Evolutionary conservation across 1,284 basidiomycete species (phyloP).

Genomic region (Exobasidium rhododendri): DNA sequence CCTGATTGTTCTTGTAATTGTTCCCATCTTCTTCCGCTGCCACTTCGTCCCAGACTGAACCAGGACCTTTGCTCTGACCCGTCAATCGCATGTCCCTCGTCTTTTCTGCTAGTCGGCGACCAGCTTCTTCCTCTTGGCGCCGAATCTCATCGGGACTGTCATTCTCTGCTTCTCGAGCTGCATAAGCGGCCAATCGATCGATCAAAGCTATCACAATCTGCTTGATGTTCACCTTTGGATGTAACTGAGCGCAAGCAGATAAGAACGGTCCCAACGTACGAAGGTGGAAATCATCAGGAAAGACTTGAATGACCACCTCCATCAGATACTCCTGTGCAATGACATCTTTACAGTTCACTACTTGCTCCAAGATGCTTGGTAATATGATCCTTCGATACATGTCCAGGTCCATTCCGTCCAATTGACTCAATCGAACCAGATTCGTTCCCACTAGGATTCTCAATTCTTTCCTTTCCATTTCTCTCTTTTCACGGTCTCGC

Average conservation of each 20-base stretch:
- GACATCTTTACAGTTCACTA: slow-evolving; percentile 54
- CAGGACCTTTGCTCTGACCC: slow-evolving; percentile 31
- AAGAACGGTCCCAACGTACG: slow-evolving; percentile 49
- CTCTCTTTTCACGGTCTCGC: slow-evolving; percentile 52
- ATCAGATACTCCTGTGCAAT: slow-evolving; percentile 55
- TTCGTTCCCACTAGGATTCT: slow-evolving; percentile 54
- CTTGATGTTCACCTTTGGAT: slow-evolving; percentile 55
- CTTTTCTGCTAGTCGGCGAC: slow-evolving; percentile 46
- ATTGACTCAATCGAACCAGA: slow-evolving; percentile 53
- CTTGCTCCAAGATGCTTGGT: slow-evolving; percentile 52
- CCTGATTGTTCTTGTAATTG: not conserved
- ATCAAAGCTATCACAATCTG: slow-evolving; percentile 53
- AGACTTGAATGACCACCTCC: slow-evolving; percentile 55
- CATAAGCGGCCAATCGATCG: slow-evolving; percentile 51
- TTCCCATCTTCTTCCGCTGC: slow-evolving; percentile 37
- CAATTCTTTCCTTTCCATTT: slow-evolving; percentile 48
- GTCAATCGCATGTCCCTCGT: slow-evolving; percentile 41
- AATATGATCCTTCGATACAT: slow-evolving; percentile 50
- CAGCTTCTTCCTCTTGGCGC: slow-evolving; percentile 49
- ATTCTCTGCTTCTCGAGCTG: slow-evolving; percentile 51
- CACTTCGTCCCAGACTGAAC: slow-evolving; percentile 47
- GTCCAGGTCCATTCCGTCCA: slow-evolving; percentile 52
- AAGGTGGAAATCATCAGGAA: slow-evolving; percentile 55
- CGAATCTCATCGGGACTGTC: slow-evolving; percentile 50
- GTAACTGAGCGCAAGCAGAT: slow-evolving; percentile 51